Conservation (phyloP, 805 yeast genomes). For the Hanseniaspora clermontiae region DNA sequence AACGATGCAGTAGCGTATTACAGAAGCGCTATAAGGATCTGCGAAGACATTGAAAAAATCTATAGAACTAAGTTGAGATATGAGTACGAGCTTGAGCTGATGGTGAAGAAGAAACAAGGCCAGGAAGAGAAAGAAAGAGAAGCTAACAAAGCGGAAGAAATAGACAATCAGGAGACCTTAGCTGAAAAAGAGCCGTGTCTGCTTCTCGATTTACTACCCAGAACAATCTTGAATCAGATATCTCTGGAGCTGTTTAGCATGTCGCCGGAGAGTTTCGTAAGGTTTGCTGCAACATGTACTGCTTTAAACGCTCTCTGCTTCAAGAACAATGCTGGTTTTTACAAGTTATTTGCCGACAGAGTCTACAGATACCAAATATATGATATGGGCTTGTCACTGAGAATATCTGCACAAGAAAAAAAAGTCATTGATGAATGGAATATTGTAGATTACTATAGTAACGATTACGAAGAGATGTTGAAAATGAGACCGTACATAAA, state of each 20-base stretch:
- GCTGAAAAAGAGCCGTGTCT: constrained; percentile 29
- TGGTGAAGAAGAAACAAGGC: constrained; percentile 16
- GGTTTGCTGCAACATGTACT: constrained; percentile 46
- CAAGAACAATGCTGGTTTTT: constrained; percentile 32
- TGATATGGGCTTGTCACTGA: neutral
- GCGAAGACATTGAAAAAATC: constrained; percentile 49
- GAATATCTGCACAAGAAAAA: constrained; percentile 3
- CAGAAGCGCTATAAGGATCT: constrained; percentile 50
- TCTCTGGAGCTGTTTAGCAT: constrained; percentile 34
- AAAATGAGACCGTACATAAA: constrained; percentile 61
- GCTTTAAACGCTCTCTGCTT: constrained; percentile 48
- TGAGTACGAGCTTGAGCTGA: constrained; percentile 27
- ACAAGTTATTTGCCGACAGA: constrained; percentile 38
- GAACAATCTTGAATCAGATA: constrained; percentile 45
- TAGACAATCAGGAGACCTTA: constrained; percentile 18
- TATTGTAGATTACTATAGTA: constrained; percentile 31
- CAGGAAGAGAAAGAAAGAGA: neutral
- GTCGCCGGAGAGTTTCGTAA: constrained; percentile 55
- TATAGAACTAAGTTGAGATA: constrained; percentile 48
- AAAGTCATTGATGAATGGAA: constrained; percentile 25
- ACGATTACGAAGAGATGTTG: constrained; percentile 29
- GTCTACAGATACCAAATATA: constrained; percentile 28
- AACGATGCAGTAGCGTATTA: constrained; percentile 70
- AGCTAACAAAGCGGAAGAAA: constrained; percentile 2
- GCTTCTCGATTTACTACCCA: constrained; percentile 36